Percentiles rank a stretch among this genome's conserved stretches.
Conservation (phyloP, 257 asterid species). For the Lantana camara region DNA sequence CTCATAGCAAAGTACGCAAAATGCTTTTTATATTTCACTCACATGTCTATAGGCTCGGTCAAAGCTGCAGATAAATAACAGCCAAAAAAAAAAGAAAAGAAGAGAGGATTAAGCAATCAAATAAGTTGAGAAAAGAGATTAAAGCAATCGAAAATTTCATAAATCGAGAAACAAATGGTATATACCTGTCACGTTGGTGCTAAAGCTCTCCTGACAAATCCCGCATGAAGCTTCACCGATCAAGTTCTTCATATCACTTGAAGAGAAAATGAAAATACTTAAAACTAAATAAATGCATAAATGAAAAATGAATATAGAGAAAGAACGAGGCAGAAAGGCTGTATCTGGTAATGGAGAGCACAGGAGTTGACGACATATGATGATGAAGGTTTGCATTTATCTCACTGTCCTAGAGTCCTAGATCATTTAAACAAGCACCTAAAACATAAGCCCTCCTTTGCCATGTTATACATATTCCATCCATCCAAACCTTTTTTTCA, state of each 20-base stretch:
- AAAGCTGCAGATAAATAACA: slow-evolving; percentile 48
- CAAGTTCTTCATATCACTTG: slow-evolving; percentile 86
- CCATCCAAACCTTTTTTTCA: not conserved
- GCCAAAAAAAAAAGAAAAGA: not conserved
- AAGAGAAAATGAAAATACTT: slow-evolving; percentile 20
- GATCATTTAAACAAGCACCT: not conserved
- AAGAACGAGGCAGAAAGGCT: not conserved
- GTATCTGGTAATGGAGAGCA: not conserved
- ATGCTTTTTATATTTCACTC: slow-evolving; percentile 33
- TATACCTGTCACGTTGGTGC: slow-evolving; percentile 74
- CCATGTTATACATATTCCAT: not conserved
- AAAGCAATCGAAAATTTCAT: not conserved
- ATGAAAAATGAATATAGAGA: not conserved
- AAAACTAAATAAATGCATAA: not conserved
- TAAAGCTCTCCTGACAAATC: slow-evolving; percentile 92
- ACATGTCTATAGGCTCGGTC: slow-evolving; percentile 82
- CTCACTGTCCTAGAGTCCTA: not conserved
- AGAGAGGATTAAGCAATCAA: not conserved
- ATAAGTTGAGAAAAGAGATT: no score
- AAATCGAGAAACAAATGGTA: not conserved
- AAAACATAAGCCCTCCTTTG: not conserved
- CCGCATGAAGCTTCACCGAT: slow-evolving; percentile 77
- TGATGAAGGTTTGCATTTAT: not conserved
- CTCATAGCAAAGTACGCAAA: not conserved
- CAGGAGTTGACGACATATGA: slow-evolving; percentile 3